Evolutionary conservation across 331 rosid species (phyloP).

Genomic region (Quercus tomentella): DNA sequence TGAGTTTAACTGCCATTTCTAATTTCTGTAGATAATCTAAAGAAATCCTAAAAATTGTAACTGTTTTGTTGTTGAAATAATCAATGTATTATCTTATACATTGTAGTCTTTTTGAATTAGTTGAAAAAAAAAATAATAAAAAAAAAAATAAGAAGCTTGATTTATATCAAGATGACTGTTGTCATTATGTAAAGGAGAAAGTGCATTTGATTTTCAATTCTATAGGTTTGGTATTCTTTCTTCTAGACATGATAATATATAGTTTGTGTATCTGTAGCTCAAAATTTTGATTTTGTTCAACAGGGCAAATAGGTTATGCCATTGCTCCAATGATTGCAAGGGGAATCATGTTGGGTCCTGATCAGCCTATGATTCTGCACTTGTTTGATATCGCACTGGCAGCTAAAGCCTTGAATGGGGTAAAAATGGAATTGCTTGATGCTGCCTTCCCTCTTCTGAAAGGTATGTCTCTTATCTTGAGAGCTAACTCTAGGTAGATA

Average conservation of each 20-base stretch:
- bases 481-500: not conserved
- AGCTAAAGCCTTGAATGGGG: conserved; percentile 58
- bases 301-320: conserved; percentile 89
- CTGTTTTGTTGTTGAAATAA: not conserved
- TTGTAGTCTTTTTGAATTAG: too few species aligned
- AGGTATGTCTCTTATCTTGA: conserved; percentile 33
- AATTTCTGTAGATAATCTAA: not conserved
- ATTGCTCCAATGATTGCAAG: conserved; percentile 78
- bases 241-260: not conserved
- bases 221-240: not conserved
- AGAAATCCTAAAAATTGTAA: too few species aligned
- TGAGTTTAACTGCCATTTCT: too few species aligned
- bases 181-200: not conserved
- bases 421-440: conserved; percentile 71
- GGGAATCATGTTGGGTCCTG: conserved; percentile 70
- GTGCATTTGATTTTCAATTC: not conserved
- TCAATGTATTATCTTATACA: not conserved
- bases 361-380: conserved; percentile 71
- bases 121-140: not conserved
- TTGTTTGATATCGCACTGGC: conserved; percentile 70
- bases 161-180: not conserved
- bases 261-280: not conserved
- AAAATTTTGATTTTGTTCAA: conserved; percentile 8
- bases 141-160: too few species aligned
- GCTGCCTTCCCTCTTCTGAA: conserved; percentile 76